Conservation (phyloP, 768 basidiomycete genomes). For the Scleroderma bovista region DNA sequence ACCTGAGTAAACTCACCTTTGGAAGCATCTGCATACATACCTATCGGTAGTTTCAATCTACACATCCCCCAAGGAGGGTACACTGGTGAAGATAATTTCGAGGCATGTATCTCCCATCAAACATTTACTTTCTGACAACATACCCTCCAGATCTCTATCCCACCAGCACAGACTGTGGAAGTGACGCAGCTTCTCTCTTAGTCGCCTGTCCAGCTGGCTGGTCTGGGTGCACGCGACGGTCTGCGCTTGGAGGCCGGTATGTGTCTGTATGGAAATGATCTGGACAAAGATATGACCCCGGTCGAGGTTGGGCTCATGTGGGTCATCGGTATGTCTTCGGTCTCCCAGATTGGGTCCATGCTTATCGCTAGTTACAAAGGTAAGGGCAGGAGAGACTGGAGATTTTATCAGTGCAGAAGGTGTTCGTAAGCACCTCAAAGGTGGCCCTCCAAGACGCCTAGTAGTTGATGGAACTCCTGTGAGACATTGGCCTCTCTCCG, state of each 20-base stretch:
- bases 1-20: slow-evolving; percentile 75
- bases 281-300: slow-evolving; percentile 81
- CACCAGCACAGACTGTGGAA: slow-evolving; percentile 66
- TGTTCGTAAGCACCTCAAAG: slow-evolving; percentile 71
- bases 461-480: slow-evolving; percentile 85
- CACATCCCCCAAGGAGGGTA: slow-evolving; percentile 95
- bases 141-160: slow-evolving; percentile 72
- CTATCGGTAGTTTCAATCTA: slow-evolving; percentile 53
- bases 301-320: slow-evolving; percentile 90
- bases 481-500: slow-evolving; percentile 27
- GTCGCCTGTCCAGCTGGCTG: slow-evolving; percentile 71
- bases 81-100: slow-evolving; percentile 98
- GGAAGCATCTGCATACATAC: slow-evolving; percentile 76
- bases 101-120: slow-evolving; percentile 41
- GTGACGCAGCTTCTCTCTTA: slow-evolving; percentile 60
- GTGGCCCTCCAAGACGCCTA: slow-evolving; percentile 68
- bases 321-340: slow-evolving; percentile 69
- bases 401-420: slow-evolving; percentile 76
- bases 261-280: slow-evolving; percentile 93
- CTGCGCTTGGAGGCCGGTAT: slow-evolving; percentile 95
- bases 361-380: slow-evolving; percentile 36
- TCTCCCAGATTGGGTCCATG: background rate
- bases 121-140: background rate
- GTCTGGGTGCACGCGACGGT: slow-evolving; percentile 89
- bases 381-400: slow-evolving; percentile 71